Evolutionary conservation across 1,139 yeast species (phyloP).

Genomic region (Candida tetrigidarum): DNA sequence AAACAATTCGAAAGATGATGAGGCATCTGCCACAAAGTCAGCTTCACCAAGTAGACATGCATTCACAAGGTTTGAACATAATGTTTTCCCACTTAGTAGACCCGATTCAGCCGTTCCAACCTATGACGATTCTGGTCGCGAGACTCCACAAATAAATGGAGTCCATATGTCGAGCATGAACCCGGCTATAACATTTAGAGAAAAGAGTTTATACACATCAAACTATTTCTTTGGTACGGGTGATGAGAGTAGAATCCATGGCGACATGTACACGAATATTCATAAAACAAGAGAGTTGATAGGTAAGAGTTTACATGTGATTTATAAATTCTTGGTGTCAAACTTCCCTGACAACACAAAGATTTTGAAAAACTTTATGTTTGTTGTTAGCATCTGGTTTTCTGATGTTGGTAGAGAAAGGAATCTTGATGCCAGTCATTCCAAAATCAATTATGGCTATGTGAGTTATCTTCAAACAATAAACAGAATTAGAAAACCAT

Average conservation of each 20-base stretch:
- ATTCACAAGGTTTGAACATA: neutral
- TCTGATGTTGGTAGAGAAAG: slow-evolving; percentile 83
- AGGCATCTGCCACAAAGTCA: neutral
- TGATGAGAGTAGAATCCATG: slow-evolving; percentile 46
- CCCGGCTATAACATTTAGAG: slow-evolving; percentile 59
- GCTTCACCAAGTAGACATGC: slow-evolving; percentile 1
- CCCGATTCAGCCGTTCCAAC: slow-evolving; percentile 21
- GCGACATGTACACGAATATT: slow-evolving; percentile 58
- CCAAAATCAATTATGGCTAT: slow-evolving; percentile 41
- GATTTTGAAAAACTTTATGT: slow-evolving; percentile 65
- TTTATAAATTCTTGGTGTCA: slow-evolving; percentile 52
- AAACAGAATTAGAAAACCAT: slow-evolving; percentile 64
- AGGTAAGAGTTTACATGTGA: slow-evolving; percentile 69
- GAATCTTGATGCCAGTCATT: slow-evolving; percentile 58
- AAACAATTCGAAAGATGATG: slow-evolving; percentile 29
- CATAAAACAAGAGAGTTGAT: slow-evolving; percentile 65
- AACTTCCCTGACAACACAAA: slow-evolving; percentile 71
- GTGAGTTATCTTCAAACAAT: slow-evolving; percentile 43
- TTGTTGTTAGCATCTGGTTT: slow-evolving; percentile 78
- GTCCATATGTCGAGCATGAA: slow-evolving; percentile 48
- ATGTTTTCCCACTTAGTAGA: slow-evolving; percentile 8
- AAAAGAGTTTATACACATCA: slow-evolving; percentile 61
- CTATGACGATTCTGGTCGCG: slow-evolving; percentile 35
- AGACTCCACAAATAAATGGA: slow-evolving; percentile 48
- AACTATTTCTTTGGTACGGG: slow-evolving; percentile 62